A percentile compares a stretch with the other conserved stretches of the same genome.
Evolutionary conservation across 352 stramenopile species (phyloP).

Genomic region (Aphanomyces astaci): DNA sequence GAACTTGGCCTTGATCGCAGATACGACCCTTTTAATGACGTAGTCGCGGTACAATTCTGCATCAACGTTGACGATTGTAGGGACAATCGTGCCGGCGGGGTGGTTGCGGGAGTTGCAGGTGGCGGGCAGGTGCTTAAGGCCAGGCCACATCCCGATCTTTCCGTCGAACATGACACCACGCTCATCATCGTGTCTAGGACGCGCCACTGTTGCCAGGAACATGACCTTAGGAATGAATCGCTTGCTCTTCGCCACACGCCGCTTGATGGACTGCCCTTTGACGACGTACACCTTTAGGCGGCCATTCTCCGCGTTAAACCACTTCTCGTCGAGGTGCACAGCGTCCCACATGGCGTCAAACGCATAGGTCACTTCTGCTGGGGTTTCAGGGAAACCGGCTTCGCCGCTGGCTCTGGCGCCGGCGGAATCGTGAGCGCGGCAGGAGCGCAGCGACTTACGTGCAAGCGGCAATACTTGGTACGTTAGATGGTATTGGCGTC

Average conservation of each 20-base stretch:
- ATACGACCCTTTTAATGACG: conserved; percentile 24
- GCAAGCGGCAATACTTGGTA: background rate
- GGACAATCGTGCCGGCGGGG: background rate
- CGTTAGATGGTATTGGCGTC: background rate
- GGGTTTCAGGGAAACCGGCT: background rate
- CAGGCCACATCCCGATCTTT: conserved; percentile 30
- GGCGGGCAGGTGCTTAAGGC: conserved; percentile 13
- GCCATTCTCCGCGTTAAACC: background rate
- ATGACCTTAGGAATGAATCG: conserved; percentile 30
- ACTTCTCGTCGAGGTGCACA: background rate
- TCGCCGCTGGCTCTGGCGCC: background rate
- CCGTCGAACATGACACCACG: too few relatives aligned
- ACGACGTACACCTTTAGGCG: conserved; percentile 15
- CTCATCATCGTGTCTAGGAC: background rate
- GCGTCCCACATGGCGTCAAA: background rate
- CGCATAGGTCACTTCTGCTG: background rate
- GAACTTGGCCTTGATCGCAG: background rate
- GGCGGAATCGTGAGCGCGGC: background rate
- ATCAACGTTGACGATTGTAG: conserved; percentile 24
- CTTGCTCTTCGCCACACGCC: conserved; percentile 22
- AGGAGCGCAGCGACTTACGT: too few relatives aligned
- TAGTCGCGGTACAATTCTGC: conserved; percentile 25
- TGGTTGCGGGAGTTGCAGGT: conserved; percentile 22
- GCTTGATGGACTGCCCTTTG: conserved; percentile 5
- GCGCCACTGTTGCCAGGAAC: conserved; percentile 23